phyloP scores from a whole-genome alignment of 2,329 filamentous ascomycete genomes.

The Penicillium sp. region DNA sequence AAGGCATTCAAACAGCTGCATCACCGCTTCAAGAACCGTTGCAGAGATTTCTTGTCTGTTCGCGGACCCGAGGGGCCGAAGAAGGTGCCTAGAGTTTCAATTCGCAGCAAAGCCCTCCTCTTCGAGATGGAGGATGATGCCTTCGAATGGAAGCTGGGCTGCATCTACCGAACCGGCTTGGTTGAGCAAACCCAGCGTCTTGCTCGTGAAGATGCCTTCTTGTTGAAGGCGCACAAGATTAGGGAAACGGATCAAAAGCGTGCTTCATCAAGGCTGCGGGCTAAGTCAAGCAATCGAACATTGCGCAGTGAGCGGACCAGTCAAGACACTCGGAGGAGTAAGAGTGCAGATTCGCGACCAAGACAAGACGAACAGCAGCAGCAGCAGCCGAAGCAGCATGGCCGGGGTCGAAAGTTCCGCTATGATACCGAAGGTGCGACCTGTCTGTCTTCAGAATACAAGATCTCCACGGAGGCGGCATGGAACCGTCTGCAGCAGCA shows the following conservation, averaged over 20 bases:
- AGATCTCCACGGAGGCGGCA: conserved; percentile 73
- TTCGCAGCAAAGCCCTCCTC: conserved; percentile 76
- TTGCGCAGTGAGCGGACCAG: conserved; percentile 40
- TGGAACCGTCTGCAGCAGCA: conserved; percentile 71
- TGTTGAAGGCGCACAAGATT: conserved; percentile 81
- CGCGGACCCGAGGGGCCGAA: conserved; percentile 86
- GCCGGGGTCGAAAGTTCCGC: conserved; percentile 42
- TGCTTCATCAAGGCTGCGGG: conserved; percentile 52
- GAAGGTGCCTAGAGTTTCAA: conserved; percentile 76
- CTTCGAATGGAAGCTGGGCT: conserved; percentile 95
- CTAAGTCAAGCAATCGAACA: conserved; percentile 51
- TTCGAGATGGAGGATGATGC: conserved; percentile 94
- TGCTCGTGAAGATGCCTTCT: conserved; percentile 85
- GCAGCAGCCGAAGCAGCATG: conserved; percentile 21
- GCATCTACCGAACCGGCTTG: conserved; percentile 87
- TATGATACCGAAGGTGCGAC: conserved; percentile 80
- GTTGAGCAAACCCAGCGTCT: conserved; percentile 87
- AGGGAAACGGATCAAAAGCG: conserved; percentile 62
- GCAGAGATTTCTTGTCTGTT: conserved; percentile 81
- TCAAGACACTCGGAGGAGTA: conserved; percentile 50
- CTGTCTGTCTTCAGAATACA: conserved; percentile 68
- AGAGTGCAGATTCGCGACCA: conserved; percentile 54
- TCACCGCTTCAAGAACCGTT: conserved; percentile 84
- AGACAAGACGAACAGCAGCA: conserved; percentile 27
- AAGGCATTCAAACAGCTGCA: conserved; percentile 91